Percentiles rank a stretch among this genome's conserved stretches.
Evolutionary conservation across 2,329 filamentous ascomycete genomes (phyloP).

Genomic region (Fusarium tjaetaba): DNA sequence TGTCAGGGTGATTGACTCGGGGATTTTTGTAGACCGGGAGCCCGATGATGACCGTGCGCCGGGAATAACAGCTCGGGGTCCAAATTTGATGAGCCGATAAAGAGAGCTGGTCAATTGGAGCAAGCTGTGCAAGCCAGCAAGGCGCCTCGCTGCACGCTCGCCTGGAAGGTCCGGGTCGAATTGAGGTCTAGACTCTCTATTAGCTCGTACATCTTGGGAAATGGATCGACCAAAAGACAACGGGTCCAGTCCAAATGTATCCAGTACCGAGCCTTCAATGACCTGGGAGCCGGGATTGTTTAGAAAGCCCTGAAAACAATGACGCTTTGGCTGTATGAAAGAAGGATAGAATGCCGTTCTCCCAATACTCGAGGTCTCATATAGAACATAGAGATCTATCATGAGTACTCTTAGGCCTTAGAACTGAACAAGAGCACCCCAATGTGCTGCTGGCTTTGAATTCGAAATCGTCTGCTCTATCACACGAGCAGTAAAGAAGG

Average conservation of each 20-base stretch:
- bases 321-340: background rate
- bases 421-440: background rate
- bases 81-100: background rate
- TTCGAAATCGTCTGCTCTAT: background rate
- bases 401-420: background rate
- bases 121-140: background rate
- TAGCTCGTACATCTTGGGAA: conserved; percentile 18
- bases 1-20: background rate
- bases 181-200: conserved; percentile 26
- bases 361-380: background rate
- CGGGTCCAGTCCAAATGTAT: conserved; percentile 11
- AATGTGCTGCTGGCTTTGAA: background rate
- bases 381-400: background rate
- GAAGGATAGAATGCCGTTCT: background rate
- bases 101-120: conserved; percentile 1
- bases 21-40: conserved; percentile 16
- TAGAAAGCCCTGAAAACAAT: background rate
- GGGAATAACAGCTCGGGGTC: conserved; percentile 28
- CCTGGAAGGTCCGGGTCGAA: conserved; percentile 18
- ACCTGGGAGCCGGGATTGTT: conserved; percentile 8
- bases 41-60: conserved; percentile 14
- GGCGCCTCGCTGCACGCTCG: background rate
- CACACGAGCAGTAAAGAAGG: background rate
- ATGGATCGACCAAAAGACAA: conserved; percentile 25
- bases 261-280: conserved; percentile 10